Conservation (phyloP, 768 basidiomycete genomes). For the Pisolithus orientalis region DNA sequence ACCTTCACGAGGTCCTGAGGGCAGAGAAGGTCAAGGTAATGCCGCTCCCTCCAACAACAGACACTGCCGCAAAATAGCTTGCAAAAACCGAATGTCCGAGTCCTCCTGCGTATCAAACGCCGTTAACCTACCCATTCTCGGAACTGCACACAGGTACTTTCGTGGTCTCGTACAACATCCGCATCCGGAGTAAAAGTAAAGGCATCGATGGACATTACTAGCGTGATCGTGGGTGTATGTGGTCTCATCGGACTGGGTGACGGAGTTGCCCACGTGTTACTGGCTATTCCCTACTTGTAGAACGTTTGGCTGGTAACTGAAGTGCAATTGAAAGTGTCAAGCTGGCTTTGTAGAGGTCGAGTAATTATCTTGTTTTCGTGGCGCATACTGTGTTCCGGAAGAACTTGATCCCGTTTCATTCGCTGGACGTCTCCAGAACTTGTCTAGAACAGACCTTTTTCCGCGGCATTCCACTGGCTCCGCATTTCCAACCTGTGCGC, state of each 20-base stretch:
- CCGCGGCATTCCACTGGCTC: no score
- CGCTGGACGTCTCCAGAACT: no score
- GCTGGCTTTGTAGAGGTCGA: no score
- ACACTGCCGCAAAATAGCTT: constrained; percentile 30
- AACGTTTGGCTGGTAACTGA: constrained; percentile 3
- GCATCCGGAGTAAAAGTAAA: constrained; percentile 14
- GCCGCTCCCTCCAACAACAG: constrained; percentile 57
- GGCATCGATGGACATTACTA: constrained; percentile 31
- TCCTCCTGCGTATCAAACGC: background rate
- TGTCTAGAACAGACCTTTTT: no score
- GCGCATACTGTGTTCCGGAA: no score
- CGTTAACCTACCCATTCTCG: background rate
- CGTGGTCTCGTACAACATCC: no score
- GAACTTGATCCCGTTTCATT: no score
- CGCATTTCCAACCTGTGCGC: no score
- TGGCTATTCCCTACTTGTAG: background rate
- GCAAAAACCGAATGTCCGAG: constrained; percentile 15
- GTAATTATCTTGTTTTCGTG: no score
- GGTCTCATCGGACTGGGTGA: constrained; percentile 50
- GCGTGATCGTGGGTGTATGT: constrained; percentile 55
- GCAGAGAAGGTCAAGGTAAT: constrained; percentile 49
- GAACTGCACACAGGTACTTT: no score
- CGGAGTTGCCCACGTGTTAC: constrained; percentile 37
- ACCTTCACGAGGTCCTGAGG: constrained; percentile 45
- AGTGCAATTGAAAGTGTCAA: background rate